Percentiles rank a stretch among this genome's conserved stretches.
Conservation (phyloP, 192 early-diverging fungal species). For the Linnemannia zychae region DNA sequence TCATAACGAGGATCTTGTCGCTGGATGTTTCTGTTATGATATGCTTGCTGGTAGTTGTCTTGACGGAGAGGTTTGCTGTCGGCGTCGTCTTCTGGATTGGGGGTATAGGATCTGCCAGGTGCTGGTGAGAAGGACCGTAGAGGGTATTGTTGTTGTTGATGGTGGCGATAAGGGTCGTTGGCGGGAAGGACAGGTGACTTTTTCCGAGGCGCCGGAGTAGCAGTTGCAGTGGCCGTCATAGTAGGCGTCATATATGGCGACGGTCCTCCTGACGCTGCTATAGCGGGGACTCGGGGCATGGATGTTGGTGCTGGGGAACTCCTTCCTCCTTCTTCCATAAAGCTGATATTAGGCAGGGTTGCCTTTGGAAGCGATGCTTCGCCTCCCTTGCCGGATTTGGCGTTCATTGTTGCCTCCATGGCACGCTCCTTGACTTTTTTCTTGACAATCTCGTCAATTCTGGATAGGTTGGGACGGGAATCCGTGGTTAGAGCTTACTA, state of each 20-base stretch:
- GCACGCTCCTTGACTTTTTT: conserved; percentile 61
- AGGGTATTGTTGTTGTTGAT: conserved; percentile 25
- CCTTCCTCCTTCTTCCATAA: conserved; percentile 44
- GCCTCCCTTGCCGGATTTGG: conserved; percentile 27
- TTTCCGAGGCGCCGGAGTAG: conserved; percentile 38
- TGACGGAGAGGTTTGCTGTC: conserved; percentile 44
- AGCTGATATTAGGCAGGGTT: conserved; percentile 52
- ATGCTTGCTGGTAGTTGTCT: conserved; percentile 47
- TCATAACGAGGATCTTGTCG: conserved; percentile 39
- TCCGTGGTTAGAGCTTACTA: conserved; percentile 78
- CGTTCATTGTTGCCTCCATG: conserved; percentile 25
- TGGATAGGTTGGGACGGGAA: conserved; percentile 51
- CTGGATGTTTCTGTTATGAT: conserved; percentile 39
- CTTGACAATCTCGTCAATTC: conserved; percentile 71
- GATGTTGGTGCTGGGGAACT: neutral
- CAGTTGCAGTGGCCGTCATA: neutral
- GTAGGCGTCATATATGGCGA: conserved; percentile 23
- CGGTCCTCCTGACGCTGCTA: conserved; percentile 9
- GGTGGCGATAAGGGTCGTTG: conserved; percentile 51
- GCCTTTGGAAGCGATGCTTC: conserved; percentile 44
- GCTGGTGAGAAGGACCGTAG: conserved; percentile 44
- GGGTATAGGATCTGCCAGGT: conserved; percentile 39
- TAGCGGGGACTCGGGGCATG: conserved; percentile 9
- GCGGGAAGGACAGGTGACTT: conserved; percentile 11
- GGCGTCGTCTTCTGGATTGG: conserved; percentile 37